phyloP scores from a whole-genome alignment of 257 asterid species.

The Nicotiana tabacum region DNA sequence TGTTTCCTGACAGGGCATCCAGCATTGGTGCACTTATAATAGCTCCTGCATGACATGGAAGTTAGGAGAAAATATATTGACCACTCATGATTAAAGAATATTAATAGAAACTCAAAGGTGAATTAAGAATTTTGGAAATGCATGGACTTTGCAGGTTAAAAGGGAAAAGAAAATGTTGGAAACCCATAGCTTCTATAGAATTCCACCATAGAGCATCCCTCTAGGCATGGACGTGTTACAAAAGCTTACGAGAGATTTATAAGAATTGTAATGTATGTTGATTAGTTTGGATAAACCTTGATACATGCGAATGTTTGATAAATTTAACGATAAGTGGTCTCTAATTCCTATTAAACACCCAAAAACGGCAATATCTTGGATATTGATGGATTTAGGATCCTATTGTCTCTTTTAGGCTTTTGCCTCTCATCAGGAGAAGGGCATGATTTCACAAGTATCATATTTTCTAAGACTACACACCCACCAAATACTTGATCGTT shows the following conservation, averaged over 20 bases:
- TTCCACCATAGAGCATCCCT: neutral
- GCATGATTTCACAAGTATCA: neutral
- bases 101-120: neutral
- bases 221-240: neutral
- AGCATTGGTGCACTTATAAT: conserved; percentile 85
- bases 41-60: conserved; percentile 59
- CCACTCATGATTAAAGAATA: neutral
- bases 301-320: neutral
- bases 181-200: neutral
- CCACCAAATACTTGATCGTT: neutral
- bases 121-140: neutral
- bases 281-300: neutral
- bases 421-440: neutral
- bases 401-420: neutral
- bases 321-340: neutral
- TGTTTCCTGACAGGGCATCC: conserved; percentile 97
- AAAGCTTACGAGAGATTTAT: neutral
- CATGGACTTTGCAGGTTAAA: neutral
- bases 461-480: neutral
- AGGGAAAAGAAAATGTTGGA: neutral
- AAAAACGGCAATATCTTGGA: neutral
- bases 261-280: neutral
- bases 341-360: neutral
- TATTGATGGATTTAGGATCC: neutral
- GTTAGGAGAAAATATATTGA: neutral